Conservation (phyloP, 192 early-diverging fungal species). For the Coemansia sp. region DNA sequence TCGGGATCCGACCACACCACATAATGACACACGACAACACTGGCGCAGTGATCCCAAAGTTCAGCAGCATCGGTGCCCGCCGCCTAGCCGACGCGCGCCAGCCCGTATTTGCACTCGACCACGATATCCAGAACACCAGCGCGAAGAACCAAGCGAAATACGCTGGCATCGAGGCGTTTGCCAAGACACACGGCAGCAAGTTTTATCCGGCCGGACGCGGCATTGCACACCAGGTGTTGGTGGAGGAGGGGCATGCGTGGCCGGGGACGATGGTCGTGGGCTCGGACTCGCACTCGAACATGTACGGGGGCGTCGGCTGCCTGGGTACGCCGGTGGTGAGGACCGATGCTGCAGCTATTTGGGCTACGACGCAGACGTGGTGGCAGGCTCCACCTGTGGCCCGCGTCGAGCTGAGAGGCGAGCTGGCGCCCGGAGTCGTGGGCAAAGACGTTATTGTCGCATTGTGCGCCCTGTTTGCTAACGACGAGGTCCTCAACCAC, state of each 20-base stretch:
- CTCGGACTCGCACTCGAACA: slow-evolving; percentile 99
- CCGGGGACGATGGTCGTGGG: slow-evolving; percentile 93
- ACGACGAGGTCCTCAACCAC: slow-evolving; percentile 95
- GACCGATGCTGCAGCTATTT: slow-evolving; percentile 97
- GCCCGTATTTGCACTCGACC: slow-evolving; percentile 95
- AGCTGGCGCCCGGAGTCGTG: slow-evolving; percentile 77
- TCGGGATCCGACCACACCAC: slow-evolving; percentile 87
- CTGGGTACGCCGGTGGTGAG: slow-evolving; percentile 97
- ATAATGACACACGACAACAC: slow-evolving; percentile 98
- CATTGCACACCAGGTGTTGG: slow-evolving; percentile 97
- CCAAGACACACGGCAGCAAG: slow-evolving; percentile 72
- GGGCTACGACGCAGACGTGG: slow-evolving; percentile 98
- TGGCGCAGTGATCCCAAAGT: slow-evolving; percentile 91
- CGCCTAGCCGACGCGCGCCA: slow-evolving; percentile 75
- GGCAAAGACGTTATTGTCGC: slow-evolving; percentile 98
- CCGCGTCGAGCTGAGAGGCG: slow-evolving; percentile 81
- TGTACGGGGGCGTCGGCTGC: slow-evolving; percentile 97
- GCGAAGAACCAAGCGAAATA: slow-evolving; percentile 94
- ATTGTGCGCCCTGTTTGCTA: slow-evolving; percentile 87
- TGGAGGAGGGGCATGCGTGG: slow-evolving; percentile 97
- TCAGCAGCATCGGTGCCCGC: slow-evolving; percentile 87
- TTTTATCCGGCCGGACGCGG: slow-evolving; percentile 97
- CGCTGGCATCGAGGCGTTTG: slow-evolving; percentile 79
- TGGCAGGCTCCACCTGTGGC: slow-evolving; percentile 98
- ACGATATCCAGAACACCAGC: slow-evolving; percentile 96